phyloP scores from a whole-genome alignment of 257 asterid genomes.

The Lycium barbarum region DNA sequence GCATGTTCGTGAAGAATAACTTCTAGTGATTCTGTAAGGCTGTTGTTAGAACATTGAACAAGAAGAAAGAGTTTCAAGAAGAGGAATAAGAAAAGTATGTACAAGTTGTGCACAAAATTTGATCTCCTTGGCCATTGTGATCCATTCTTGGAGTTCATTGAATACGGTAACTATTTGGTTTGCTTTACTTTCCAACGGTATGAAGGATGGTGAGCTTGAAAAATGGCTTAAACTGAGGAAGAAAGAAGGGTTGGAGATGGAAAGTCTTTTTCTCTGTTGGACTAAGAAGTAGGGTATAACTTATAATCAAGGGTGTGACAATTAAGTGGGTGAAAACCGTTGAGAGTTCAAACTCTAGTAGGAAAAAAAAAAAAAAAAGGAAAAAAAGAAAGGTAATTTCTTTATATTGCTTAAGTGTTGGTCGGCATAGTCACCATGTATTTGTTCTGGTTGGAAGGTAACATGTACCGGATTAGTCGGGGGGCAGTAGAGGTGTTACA shows the following conservation, averaged over 20 bases:
- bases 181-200: constrained; percentile 10
- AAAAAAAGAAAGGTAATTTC: too few relatives aligned
- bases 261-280: background rate
- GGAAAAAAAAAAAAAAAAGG: too few relatives aligned
- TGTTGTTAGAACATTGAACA: constrained; percentile 40
- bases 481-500: too few relatives aligned
- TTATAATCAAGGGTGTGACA: background rate
- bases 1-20: constrained; percentile 66
- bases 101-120: background rate
- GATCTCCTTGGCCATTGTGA: constrained; percentile 32
- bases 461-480: too few relatives aligned
- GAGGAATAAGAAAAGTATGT: constrained; percentile 39
- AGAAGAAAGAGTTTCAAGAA: constrained; percentile 39
- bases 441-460: background rate
- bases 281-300: background rate
- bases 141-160: constrained; percentile 36
- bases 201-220: background rate
- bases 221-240: constrained; percentile 13
- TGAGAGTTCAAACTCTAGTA: too few relatives aligned
- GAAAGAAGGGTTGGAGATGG: background rate
- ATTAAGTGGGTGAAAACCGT: background rate
- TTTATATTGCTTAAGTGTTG: background rate
- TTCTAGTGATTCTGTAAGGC: constrained; percentile 55
- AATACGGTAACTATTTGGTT: background rate
- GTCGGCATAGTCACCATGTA: background rate